phyloP scores from a whole-genome alignment of 768 basidiomycete genomes.

The Pisolithus albus region DNA sequence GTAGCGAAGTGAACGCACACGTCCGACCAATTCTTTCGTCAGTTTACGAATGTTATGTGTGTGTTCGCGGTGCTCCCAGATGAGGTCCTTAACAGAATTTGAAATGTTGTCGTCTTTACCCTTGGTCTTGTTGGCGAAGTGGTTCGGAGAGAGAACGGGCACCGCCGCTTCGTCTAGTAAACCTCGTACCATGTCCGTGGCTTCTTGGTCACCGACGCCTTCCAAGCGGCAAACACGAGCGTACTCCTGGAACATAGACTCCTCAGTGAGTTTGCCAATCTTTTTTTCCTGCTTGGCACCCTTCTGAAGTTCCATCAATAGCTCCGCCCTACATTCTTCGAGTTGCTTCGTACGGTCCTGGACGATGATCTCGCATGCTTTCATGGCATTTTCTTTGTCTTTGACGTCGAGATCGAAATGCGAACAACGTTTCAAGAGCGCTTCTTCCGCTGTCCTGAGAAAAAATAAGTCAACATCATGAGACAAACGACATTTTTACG shows the following conservation, averaged over 20 bases:
- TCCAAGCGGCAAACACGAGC: slow-evolving; percentile 60
- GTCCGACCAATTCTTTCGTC: slow-evolving; percentile 83
- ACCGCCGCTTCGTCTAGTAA: slow-evolving; percentile 60
- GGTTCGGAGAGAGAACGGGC: slow-evolving; percentile 23
- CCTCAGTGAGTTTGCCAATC: slow-evolving; percentile 54
- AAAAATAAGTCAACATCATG: slow-evolving; percentile 2
- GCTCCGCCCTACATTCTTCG: slow-evolving; percentile 69
- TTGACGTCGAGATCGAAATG: slow-evolving; percentile 80
- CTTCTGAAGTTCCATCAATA: slow-evolving; percentile 56
- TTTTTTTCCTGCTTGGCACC: slow-evolving; percentile 65
- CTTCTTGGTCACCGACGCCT: slow-evolving; percentile 69
- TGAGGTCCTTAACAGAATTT: slow-evolving; percentile 51
- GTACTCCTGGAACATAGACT: slow-evolving; percentile 77
- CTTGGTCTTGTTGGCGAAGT: slow-evolving; percentile 37
- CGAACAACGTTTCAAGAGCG: slow-evolving; percentile 89
- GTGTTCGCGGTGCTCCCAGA: slow-evolving; percentile 82
- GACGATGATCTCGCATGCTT: slow-evolving; percentile 90
- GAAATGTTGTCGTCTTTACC: slow-evolving; percentile 52
- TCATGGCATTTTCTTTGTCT: slow-evolving; percentile 68
- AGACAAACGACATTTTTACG: slow-evolving; percentile 3
- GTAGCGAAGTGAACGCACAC: slow-evolving; percentile 85
- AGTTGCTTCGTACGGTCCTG: slow-evolving; percentile 73
- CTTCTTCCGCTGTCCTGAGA: slow-evolving; percentile 79
- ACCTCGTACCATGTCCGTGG: slow-evolving; percentile 50
- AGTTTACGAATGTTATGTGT: slow-evolving; percentile 80